Base-by-base conservation (phyloP, 345 rosid species). In the Theobroma cacao region DNA sequence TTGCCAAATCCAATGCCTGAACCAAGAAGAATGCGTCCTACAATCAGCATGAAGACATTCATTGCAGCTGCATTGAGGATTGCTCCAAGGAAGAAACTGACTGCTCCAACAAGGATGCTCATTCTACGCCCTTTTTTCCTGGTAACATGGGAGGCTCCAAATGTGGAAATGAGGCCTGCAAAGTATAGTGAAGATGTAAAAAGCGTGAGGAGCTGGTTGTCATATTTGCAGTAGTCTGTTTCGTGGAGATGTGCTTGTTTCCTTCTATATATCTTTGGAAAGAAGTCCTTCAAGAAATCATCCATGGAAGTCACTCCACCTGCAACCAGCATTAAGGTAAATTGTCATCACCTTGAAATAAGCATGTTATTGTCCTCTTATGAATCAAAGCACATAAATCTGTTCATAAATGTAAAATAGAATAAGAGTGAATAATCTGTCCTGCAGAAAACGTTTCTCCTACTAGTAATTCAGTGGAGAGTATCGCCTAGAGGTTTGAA, bases 221-320 rank as follows among this genome's bases (percentile, higher is more conserved):
- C 99, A 68, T 92, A 93, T 83, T 95, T 95, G 77, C 97, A 93
- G 89, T 95, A 95, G 81, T 95, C 97, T 15, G 97, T 95, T 84
- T 95, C 99, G 0, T 79, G 47, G 11, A 92, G 83, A 75, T 91
- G 91, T 38, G 14, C 75, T 75, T 95, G 95, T 82, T 95, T 93
- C 79, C 95, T 88, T 60, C 75, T 79, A 81, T 89, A 92, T 68
- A 93, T 90, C 12, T 38, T 69, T 0, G 98, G 98, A 84, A 93
- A 93, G 69, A 93, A 92, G 0, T 88, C 89, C 70, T 77, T 90
- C 89, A 95, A 82, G 90, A 95, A 95, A 88, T 95, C 98, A 62
- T 93, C 98, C 99, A 95, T 95, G 74, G 94, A 93, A 80, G 98
- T 95, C 64, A 95, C 99, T 38, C 97, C 99, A 36, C 98, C 98